phyloP scores from a whole-genome alignment of 179 eudicot genomes.

The Spergularia azorica region DNA sequence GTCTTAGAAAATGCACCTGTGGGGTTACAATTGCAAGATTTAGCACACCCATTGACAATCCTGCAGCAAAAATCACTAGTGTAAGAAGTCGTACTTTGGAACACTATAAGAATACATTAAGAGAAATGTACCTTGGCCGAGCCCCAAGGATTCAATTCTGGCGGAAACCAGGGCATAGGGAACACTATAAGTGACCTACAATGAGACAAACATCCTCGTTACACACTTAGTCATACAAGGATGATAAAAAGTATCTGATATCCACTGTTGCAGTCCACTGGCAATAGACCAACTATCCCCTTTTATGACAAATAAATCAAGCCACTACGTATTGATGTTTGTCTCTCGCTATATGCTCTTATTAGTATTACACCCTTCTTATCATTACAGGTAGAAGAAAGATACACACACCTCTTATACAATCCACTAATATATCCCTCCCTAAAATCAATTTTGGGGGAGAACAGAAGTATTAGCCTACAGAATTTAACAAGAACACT shows the following conservation, averaged over 20 bases:
- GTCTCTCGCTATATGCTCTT: too few species aligned
- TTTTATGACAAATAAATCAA: too few species aligned
- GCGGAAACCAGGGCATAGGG: conserved; percentile 93
- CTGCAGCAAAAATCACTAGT: conserved; percentile 42
- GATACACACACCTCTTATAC: neutral
- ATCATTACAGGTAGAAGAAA: neutral
- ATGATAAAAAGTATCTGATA: neutral
- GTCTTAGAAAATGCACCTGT: conserved; percentile 53
- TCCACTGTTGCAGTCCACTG: too few species aligned
- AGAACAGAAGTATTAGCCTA: neutral
- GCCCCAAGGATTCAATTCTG: conserved; percentile 86
- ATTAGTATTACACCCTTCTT: neutral
- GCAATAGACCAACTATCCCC: too few species aligned
- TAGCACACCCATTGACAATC: conserved; percentile 96
- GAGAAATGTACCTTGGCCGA: conserved; percentile 81
- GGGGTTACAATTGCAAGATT: conserved; percentile 93
- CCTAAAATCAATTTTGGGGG: neutral
- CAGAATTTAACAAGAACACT: neutral
- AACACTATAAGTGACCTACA: conserved; percentile 94
- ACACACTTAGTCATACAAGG: neutral
- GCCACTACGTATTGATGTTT: too few species aligned
- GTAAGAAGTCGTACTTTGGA: conserved; percentile 14
- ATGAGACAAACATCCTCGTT: neutral
- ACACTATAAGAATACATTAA: neutral
- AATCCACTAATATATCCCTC: neutral